Evolutionary conservation across 371 early-diverging fungal species (phyloP).

Genomic region (Conidiobolus incongruus): DNA sequence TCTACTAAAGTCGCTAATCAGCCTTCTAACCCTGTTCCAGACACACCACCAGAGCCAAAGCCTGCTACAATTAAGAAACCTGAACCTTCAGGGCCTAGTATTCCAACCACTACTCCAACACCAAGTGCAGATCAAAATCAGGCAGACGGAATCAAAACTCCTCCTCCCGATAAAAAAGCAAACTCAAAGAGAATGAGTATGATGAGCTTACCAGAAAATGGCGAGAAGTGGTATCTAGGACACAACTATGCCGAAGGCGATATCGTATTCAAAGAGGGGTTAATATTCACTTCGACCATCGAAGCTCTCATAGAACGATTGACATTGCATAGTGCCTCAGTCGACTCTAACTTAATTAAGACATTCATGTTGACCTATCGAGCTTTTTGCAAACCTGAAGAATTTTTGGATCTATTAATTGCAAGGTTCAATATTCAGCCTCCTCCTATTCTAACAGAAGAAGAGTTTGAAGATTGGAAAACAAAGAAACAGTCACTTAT

Average conservation of each 20-base stretch:
- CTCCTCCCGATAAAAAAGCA: too few species aligned
- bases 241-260: slow-evolving; percentile 56
- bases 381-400: slow-evolving; percentile 42
- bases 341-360: slow-evolving; percentile 48
- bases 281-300: slow-evolving; percentile 69
- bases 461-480: slow-evolving; percentile 49
- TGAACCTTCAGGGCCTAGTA: background rate
- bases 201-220: too few species aligned
- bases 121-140: background rate
- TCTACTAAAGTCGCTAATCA: too few species aligned
- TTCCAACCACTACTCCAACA: background rate
- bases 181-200: too few species aligned
- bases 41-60: background rate
- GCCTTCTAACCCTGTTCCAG: background rate
- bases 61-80: background rate
- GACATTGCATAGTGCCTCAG: slow-evolving; percentile 46
- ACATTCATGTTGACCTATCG: slow-evolving; percentile 77
- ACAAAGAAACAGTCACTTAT: slow-evolving; percentile 45
- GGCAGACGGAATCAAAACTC: background rate
- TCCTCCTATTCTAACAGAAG: slow-evolving; percentile 28
- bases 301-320: slow-evolving; percentile 65
- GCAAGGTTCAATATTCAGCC: slow-evolving; percentile 39
- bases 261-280: slow-evolving; percentile 53
- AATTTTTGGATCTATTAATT: slow-evolving; percentile 41
- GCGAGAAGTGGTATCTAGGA: slow-evolving; percentile 54